Evolutionary conservation across 768 basidiomycete genomes (phyloP), one percentile per base, ranked within the genome.

Genomic region (Butyriboletus loyo): DNA sequence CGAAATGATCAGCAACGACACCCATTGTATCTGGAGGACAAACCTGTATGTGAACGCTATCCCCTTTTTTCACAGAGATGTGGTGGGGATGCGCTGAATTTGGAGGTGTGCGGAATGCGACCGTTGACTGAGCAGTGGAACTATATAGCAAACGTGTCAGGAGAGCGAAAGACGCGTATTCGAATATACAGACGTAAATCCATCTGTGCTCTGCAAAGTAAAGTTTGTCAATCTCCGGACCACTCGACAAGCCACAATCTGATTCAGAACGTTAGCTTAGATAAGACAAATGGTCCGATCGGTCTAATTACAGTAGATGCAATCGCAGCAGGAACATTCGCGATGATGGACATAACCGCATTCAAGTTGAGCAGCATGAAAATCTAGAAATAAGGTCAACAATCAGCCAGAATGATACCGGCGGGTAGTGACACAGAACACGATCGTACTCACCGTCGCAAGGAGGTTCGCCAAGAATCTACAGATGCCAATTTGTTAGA

Each of bases 361-460:
- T 86, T 87, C 47, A 86, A 71, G 67, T 87, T 76, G 15, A 87
- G 68, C 37, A 87, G 66, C 83, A 86, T 85, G 68, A 86, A 85
- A 50, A 75, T 67, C 73, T 77, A 52, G 14, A 27, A 43, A 25
- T 7, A 25, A 24, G 25, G 15, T 0, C 31, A 19, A 30, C 5
- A 7, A 19, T 48, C 41, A 15, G 41, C 48, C 22, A 51, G 52
- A 25, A 58, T 48, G 42, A 9, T 21, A 21, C 10, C n/a, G 8
- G 10, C 17, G 1, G 2, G 15, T 1, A n/a, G 4, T 25, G 14
- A 46, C 25, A 22, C 21, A 5, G 15, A 45, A 13, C 30, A 39
- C 36, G 37, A 37, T 1, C 25, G 38, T 45, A 45, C 67, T 57
- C 41, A 76, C 74, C 7, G 78, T 79, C 13, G 80, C 85, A 36